A percentile compares a stretch with the other conserved stretches of the same genome.
Conservation (phyloP, 495 filamentous ascomycete species). For the Rhypophila decipiens region DNA sequence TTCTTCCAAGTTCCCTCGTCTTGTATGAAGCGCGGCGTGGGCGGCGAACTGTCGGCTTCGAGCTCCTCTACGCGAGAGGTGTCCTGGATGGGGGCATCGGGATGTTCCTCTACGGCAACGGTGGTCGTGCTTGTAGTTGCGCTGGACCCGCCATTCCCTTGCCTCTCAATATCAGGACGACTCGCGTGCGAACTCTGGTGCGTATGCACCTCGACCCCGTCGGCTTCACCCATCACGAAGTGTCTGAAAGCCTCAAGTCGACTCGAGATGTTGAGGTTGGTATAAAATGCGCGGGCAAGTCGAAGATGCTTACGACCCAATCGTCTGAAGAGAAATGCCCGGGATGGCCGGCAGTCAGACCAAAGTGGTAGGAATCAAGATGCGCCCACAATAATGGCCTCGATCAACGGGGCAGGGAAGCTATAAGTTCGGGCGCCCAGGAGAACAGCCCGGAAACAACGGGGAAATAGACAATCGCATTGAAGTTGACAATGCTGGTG, state of each 20-base stretch:
- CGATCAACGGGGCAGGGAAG: too few relatives aligned
- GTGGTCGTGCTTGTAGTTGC: conserved; percentile 10
- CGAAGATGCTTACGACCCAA: too few relatives aligned
- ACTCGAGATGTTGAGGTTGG: too few relatives aligned
- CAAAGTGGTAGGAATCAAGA: too few relatives aligned
- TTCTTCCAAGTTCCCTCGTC: conserved; percentile 29
- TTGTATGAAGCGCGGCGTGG: conserved; percentile 34
- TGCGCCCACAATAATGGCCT: too few relatives aligned
- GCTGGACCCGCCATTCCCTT: conserved; percentile 4
- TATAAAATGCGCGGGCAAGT: too few relatives aligned
- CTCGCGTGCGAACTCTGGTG: conserved; percentile 1
- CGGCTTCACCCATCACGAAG: conserved; percentile 13
- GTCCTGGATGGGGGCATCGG: conserved; percentile 26
- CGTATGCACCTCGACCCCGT: conserved; percentile 3
- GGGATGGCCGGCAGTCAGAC: too few relatives aligned
- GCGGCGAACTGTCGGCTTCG: conserved; percentile 23
- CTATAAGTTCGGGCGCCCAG: too few relatives aligned
- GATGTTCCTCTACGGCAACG: conserved; percentile 18
- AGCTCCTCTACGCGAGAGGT: conserved; percentile 13
- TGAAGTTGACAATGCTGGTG: too few relatives aligned
- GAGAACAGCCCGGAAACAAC: too few relatives aligned
- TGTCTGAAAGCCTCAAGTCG: neutral
- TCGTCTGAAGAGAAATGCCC: too few relatives aligned
- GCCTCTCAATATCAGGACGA: conserved; percentile 12
- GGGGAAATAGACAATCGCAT: too few relatives aligned